These are phyloP conservation scores for Ceratocystis albifundus DNA, from an alignment of 2,329 filamentous ascomycete genomes.

Conservation along the genomic window DNA sequence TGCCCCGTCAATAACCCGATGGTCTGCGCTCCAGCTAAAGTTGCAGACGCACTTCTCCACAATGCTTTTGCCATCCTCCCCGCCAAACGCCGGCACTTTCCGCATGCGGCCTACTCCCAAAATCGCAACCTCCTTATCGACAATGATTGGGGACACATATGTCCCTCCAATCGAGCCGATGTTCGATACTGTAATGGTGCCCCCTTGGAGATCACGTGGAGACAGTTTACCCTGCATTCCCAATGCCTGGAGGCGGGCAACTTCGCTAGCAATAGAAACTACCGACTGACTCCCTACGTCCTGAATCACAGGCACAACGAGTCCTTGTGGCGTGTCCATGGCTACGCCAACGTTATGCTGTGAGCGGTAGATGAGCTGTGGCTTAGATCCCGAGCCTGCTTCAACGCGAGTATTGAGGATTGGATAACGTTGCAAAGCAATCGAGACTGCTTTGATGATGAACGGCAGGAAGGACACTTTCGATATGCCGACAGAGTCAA, in stretches of 20 bases:
- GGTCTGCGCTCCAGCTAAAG: conserved; percentile 94
- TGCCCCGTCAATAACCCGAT: conserved; percentile 86
- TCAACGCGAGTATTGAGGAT: conserved; percentile 82
- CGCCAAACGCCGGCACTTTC: conserved; percentile 62
- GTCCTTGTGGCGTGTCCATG: conserved; percentile 80
- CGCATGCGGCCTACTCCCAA: conserved; percentile 75
- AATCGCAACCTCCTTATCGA: conserved; percentile 83
- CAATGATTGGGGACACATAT: conserved; percentile 82
- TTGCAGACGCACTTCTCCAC: conserved; percentile 71
- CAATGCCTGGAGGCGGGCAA: conserved; percentile 59
- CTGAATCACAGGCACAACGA: conserved; percentile 84
- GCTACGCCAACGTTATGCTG: conserved; percentile 93
- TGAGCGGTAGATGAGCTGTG: conserved; percentile 62
- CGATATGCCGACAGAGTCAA: conserved; percentile 36
- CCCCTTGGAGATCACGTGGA: conserved; percentile 64
- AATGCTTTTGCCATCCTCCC: conserved; percentile 43
- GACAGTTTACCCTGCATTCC: conserved; percentile 65
- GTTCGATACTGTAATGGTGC: conserved; percentile 92
- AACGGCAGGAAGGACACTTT: conserved; percentile 89
- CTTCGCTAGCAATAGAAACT: conserved; percentile 62
- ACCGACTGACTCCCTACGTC: conserved; percentile 70
- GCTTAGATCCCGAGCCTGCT: conserved; percentile 45
- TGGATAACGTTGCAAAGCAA: conserved; percentile 70
- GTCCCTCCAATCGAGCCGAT: conserved; percentile 92
- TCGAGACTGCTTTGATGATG: conserved; percentile 86